A percentile compares a stretch with the other conserved stretches of the same genome.
Evolutionary conservation across 371 early-diverging fungal genomes (phyloP).

Genomic region (Spraguea lophii): DNA sequence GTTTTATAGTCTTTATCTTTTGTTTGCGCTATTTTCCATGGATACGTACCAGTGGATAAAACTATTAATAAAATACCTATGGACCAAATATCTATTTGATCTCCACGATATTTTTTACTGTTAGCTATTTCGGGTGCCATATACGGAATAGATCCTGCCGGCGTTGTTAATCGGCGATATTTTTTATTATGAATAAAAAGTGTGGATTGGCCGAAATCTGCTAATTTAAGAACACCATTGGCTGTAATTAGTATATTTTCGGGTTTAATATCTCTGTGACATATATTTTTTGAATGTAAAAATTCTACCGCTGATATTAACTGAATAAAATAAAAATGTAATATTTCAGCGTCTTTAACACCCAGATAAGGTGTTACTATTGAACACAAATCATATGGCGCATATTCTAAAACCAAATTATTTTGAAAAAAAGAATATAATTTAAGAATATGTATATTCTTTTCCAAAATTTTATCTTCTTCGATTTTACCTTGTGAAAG

Average conservation of each 20-base stretch:
- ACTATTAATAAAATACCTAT: slow-evolving; percentile 50
- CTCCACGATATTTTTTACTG: slow-evolving; percentile 49
- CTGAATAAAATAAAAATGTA: slow-evolving; percentile 54
- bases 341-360: slow-evolving; percentile 49
- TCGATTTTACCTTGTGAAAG: slow-evolving; percentile 31
- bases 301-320: slow-evolving; percentile 48
- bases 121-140: slow-evolving; percentile 50
- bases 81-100: slow-evolving; percentile 52
- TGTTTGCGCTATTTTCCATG: slow-evolving; percentile 51
- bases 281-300: slow-evolving; percentile 48
- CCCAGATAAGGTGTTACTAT: slow-evolving; percentile 53
- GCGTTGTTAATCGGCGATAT: slow-evolving; percentile 44
- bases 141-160: slow-evolving; percentile 50
- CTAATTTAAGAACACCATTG: slow-evolving; percentile 49
- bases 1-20: slow-evolving; percentile 49
- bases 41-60: slow-evolving; percentile 49
- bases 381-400: slow-evolving; percentile 17
- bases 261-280: slow-evolving; percentile 50
- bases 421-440: slow-evolving; percentile 1
- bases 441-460: too few species aligned
- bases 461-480: slow-evolving; percentile 14
- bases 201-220: slow-evolving; percentile 52
- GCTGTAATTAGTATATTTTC: slow-evolving; percentile 53
- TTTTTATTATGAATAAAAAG: slow-evolving; percentile 47
- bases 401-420: slow-evolving; percentile 35